phyloP scores from a whole-genome alignment of 441 rosid genomes.

The Gossypium schwendimanii region DNA sequence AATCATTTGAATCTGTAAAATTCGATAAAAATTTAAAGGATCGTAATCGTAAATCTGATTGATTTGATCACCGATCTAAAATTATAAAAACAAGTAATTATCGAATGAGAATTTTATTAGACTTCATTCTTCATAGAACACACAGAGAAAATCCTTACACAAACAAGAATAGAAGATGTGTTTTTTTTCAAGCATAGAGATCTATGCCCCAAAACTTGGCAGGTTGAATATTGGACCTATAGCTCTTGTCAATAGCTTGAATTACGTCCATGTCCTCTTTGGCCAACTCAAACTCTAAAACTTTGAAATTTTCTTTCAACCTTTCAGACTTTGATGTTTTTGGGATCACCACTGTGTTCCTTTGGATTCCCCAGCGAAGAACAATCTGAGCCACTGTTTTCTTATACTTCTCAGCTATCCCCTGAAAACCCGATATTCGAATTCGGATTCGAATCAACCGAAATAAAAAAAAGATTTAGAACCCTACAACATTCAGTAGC shows the following conservation, averaged over 20 bases:
- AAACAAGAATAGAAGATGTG: neutral
- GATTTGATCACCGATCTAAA: too few relatives aligned
- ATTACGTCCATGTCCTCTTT: constrained; percentile 74
- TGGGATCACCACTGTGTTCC: constrained; percentile 71
- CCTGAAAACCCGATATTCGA: constrained; percentile 24
- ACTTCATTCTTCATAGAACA: too few relatives aligned
- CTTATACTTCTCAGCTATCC: constrained; percentile 63
- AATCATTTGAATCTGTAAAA: too few relatives aligned
- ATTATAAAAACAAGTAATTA: too few relatives aligned
- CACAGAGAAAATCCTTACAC: neutral
- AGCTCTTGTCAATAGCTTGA: constrained; percentile 48
- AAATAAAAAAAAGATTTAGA: too few relatives aligned
- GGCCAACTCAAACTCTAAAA: constrained; percentile 54
- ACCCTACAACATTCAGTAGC: too few relatives aligned
- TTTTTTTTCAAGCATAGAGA: constrained; percentile 48
- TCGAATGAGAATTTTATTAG: too few relatives aligned
- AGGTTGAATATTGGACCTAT: constrained; percentile 61
- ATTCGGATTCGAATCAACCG: too few relatives aligned
- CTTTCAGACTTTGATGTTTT: constrained; percentile 67
- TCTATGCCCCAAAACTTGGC: constrained; percentile 87
- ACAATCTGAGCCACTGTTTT: constrained; percentile 69
- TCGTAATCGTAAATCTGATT: too few relatives aligned
- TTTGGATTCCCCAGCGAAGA: constrained; percentile 82
- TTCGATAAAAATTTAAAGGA: too few relatives aligned
- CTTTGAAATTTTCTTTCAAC: constrained; percentile 59